phyloP scores from a whole-genome alignment of 1,139 yeast species.

The Debaryomyces fabryi region DNA sequence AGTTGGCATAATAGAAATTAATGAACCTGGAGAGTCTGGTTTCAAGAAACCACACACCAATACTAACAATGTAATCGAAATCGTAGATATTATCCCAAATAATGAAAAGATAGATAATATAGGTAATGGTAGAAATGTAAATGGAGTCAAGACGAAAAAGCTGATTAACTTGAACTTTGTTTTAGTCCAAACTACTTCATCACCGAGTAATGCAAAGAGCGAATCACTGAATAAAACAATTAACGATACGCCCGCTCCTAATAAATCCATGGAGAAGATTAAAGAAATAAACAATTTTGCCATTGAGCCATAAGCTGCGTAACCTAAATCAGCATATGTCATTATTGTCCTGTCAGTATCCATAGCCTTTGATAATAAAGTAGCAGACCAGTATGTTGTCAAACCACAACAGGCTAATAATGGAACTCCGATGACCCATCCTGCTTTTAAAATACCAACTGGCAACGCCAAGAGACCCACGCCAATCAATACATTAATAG shows the following conservation, averaged over 20 bases:
- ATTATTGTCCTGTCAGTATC: constrained; percentile 75
- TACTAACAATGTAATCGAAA: constrained; percentile 45
- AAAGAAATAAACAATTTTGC: constrained; percentile 47
- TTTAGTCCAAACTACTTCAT: constrained; percentile 41
- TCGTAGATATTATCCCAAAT: constrained; percentile 48
- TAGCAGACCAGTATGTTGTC: constrained; percentile 49
- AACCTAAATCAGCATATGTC: constrained; percentile 88
- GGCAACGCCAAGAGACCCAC: constrained; percentile 54
- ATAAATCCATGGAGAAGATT: constrained; percentile 48
- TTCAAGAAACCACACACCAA: constrained; percentile 44
- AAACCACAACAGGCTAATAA: constrained; percentile 42
- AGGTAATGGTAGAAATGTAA: constrained; percentile 49
- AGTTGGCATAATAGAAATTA: constrained; percentile 45
- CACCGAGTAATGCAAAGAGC: constrained; percentile 45
- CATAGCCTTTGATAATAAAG: constrained; percentile 47
- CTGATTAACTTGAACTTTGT: constrained; percentile 40
- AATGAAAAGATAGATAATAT: constrained; percentile 47
- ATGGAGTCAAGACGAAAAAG: constrained; percentile 49
- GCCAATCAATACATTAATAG: constrained; percentile 51
- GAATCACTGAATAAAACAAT: constrained; percentile 61
- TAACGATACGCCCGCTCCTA: constrained; percentile 60
- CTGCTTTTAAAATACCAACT: constrained; percentile 49
- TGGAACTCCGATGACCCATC: constrained; percentile 48
- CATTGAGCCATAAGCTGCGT: constrained; percentile 62
- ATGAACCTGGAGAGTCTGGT: constrained; percentile 45